Conservation (phyloP, 2,329 filamentous ascomycete genomes). For the Ceratocystis ficicola region DNA sequence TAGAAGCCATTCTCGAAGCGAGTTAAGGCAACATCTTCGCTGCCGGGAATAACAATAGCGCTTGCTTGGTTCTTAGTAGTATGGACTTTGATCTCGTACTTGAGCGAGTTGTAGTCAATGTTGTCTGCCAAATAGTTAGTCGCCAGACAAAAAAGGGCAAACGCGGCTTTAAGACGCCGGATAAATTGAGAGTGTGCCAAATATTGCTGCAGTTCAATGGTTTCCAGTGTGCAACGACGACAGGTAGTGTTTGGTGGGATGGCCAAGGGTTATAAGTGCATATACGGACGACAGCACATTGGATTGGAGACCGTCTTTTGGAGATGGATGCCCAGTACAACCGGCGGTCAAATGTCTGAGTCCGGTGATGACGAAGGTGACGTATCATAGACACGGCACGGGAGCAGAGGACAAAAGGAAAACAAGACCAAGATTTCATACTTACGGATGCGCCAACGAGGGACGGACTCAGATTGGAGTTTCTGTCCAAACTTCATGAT, state of each 20-base stretch:
- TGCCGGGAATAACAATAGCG: slow-evolving; percentile 63
- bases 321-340: background rate
- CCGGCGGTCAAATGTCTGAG: background rate
- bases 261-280: background rate
- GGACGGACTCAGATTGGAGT: slow-evolving; percentile 22
- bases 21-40: slow-evolving; percentile 44
- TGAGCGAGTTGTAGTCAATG: slow-evolving; percentile 79
- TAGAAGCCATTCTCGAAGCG: slow-evolving; percentile 63
- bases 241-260: background rate
- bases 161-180: background rate
- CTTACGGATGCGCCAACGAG: slow-evolving; percentile 22
- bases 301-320: background rate
- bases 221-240: background rate
- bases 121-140: slow-evolving; percentile 47
- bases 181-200: background rate
- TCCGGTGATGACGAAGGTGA: background rate
- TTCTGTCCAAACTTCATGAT: slow-evolving; percentile 33
- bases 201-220: background rate
- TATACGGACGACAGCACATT: background rate
- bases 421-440: background rate
- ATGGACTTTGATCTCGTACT: slow-evolving; percentile 69
- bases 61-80: slow-evolving; percentile 58
- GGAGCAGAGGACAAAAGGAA: background rate
- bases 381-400: background rate
- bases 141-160: background rate